phyloP scores from a whole-genome alignment of 345 rosid species.

The Eucalyptus leucophloia region DNA sequence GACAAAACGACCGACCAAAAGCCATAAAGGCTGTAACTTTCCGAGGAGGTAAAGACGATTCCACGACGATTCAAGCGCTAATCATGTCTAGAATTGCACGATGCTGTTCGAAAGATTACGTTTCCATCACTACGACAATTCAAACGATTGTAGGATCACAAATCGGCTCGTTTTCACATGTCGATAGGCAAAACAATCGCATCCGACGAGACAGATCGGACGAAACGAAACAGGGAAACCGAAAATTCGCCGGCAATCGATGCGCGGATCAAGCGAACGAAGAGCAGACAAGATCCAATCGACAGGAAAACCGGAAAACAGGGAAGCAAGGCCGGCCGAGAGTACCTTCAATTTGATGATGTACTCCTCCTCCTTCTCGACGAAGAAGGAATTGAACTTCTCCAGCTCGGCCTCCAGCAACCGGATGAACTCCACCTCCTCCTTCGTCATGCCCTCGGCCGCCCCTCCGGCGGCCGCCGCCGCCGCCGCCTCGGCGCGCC shows the following conservation, averaged over 20 bases:
- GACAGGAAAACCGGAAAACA: not conserved
- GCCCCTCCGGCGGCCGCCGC: not conserved
- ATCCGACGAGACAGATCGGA: not conserved
- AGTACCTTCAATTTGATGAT: constrained; percentile 73
- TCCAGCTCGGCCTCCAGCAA: constrained; percentile 78
- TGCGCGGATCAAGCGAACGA: not conserved
- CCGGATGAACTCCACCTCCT: constrained; percentile 59
- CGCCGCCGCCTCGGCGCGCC: not conserved
- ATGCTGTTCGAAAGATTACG: not conserved
- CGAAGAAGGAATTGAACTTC: constrained; percentile 85
- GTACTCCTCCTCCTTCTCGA: constrained; percentile 95
- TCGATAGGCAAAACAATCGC: not conserved
- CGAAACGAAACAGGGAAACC: not conserved
- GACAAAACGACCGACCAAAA: not conserved
- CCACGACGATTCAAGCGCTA: not conserved
- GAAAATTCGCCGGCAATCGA: not conserved
- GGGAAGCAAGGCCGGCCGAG: not conserved
- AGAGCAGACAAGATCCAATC: not conserved
- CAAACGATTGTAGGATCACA: not conserved
- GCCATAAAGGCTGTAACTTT: not conserved
- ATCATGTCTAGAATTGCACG: not conserved
- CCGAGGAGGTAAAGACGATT: not conserved
- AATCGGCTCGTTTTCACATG: not conserved
- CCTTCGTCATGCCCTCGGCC: constrained; percentile 32
- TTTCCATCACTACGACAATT: not conserved